Percentiles rank a stretch among this genome's conserved stretches.
Conservation (phyloP, 2,329 filamentous ascomycete genomes). For the Triangularia verruculosa region DNA sequence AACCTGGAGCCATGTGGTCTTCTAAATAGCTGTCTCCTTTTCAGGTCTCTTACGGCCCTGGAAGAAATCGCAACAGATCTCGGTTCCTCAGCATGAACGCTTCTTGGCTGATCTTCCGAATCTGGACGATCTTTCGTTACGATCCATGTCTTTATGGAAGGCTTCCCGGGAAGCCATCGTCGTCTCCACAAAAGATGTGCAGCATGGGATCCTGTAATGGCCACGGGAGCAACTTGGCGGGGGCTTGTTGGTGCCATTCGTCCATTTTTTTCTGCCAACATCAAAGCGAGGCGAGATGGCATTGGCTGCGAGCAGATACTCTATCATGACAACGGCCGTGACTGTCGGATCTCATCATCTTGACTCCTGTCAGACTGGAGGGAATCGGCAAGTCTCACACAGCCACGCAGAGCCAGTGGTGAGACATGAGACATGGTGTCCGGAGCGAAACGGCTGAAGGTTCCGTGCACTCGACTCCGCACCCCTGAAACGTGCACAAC, state of each 20-base stretch:
- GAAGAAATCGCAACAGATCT: neutral
- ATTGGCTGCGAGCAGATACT: neutral
- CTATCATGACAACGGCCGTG: neutral
- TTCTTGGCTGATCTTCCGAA: neutral
- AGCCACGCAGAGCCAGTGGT: neutral
- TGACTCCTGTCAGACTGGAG: conserved; percentile 2
- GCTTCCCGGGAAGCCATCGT: conserved; percentile 3
- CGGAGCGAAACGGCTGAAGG: neutral
- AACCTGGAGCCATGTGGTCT: conserved; percentile 3
- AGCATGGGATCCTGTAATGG: conserved; percentile 3
- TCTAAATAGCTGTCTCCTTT: neutral
- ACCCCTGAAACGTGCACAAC: conserved; percentile 1
- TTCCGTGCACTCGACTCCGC: neutral
- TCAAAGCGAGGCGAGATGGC: neutral
- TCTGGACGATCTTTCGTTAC: neutral
- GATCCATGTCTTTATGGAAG: conserved; percentile 4
- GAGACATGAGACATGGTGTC: neutral
- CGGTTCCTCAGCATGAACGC: neutral
- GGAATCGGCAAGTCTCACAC: neutral
- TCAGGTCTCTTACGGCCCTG: neutral
- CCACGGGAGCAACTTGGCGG: neutral
- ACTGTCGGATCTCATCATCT: neutral
- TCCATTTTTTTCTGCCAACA: neutral
- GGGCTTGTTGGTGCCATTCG: neutral
- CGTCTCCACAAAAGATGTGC: conserved; percentile 2